Base-by-base conservation (phyloP, 2,329 filamentous ascomycete genomes). In the Periconia sp. region DNA sequence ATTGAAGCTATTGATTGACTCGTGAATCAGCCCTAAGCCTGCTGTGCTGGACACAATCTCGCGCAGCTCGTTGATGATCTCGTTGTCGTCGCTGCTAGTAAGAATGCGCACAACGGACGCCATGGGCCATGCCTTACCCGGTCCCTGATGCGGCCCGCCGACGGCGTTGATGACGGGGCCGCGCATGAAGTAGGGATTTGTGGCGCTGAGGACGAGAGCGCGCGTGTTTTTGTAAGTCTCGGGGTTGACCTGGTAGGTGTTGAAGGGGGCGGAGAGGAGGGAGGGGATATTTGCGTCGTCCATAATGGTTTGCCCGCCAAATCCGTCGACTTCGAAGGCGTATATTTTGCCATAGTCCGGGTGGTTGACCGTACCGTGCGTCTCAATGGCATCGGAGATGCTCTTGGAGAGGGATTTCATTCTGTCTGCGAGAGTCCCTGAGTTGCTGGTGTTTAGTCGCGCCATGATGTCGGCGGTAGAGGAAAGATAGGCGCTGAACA, bases 281-380 rank as follows among this genome's bases (percentile, higher is more conserved):
- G 82, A 86, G 0, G 87, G 87, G 46, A 90, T 84, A 58, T 90
- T 90, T 31, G 87, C 86, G 54, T 90, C 87, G 63, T 90, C 87
- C 86, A 89, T 89, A 47, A 87, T 77, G 58, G 83, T 86, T 50
- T 71, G 68, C 14, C 66, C 66, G 43, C 73, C 73, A 59, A 74
- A 79, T 19, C 78, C 78, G 55, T 81, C 79, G 23, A 80, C 70
- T 58, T 81, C 79, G 55, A 74, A 81, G 14, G 79, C 77, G 55
- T 79, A 81, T 18, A 81, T 66, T 27, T 70, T 69, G 45, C 76
- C 75, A 41, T 66, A 68, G 2, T 55, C 66, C 1, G 70, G 63
- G 18, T 73, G 70, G 6, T 70, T 60, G 13, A 78, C 69, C 5
- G 78, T 76, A 41, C 72, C 79, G 47, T 77, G 65, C 3, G 69